phyloP scores from a whole-genome alignment of 768 basidiomycete species.

The Russula emetica region DNA sequence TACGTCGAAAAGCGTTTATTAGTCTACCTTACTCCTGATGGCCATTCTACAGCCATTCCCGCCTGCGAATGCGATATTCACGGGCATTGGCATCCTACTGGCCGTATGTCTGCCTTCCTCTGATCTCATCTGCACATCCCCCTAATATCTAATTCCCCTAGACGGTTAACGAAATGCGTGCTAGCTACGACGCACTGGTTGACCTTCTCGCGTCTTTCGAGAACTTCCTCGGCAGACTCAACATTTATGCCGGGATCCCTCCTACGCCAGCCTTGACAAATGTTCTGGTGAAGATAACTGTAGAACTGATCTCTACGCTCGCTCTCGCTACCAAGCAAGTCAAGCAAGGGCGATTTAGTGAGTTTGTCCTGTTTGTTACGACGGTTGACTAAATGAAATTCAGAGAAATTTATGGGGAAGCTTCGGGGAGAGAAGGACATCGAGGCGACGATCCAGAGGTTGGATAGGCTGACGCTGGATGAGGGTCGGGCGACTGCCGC shows the following conservation, averaged over 20 bases:
- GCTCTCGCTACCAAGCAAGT: slow-evolving; percentile 10
- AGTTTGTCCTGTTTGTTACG: background rate
- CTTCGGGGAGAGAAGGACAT: too few relatives aligned
- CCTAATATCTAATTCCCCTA: background rate
- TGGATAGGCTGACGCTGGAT: too few relatives aligned
- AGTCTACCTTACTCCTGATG: too few relatives aligned
- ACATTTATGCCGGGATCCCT: background rate
- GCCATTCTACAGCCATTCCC: background rate
- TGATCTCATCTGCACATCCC: background rate
- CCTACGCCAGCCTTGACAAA: background rate
- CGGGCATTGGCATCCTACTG: background rate
- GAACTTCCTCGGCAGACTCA: slow-evolving; percentile 2
- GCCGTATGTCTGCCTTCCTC: background rate
- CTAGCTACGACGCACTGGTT: background rate
- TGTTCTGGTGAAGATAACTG: background rate
- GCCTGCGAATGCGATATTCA: background rate
- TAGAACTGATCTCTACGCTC: background rate
- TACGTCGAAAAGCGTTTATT: background rate
- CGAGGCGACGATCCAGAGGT: too few relatives aligned
- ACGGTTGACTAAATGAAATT: too few relatives aligned
- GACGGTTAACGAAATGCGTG: background rate
- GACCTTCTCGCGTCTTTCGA: slow-evolving; percentile 5
- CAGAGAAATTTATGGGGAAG: too few relatives aligned
- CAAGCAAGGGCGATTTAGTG: slow-evolving; percentile 1
- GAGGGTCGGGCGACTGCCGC: too few relatives aligned